A percentile compares a stretch with the other conserved stretches of the same genome.
Evolutionary conservation across 108 stramenopile genomes (phyloP).

Genomic region (Pinguiococcus pyrenoidosus): DNA sequence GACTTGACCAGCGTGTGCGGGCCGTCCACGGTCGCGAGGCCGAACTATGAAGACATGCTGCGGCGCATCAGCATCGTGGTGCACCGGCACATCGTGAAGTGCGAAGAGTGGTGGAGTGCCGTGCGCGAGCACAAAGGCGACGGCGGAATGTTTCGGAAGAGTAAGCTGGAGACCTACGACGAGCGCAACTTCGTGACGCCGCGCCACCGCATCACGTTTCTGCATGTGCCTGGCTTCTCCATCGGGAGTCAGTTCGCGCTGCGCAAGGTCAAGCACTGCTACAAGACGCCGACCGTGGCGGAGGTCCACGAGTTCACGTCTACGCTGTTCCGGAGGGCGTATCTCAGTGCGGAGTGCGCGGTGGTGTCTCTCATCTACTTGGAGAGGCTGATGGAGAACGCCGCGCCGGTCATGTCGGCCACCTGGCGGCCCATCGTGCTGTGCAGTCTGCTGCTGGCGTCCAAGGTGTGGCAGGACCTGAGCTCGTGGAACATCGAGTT

Average conservation of each 20-base stretch:
- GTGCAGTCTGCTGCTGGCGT: constrained; percentile 84
- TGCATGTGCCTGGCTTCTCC: neutral
- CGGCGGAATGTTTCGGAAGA: no score
- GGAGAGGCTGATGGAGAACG: constrained; percentile 68
- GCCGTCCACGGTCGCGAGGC: constrained; percentile 10
- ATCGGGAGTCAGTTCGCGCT: neutral
- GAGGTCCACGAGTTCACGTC: constrained; percentile 28
- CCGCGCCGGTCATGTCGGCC: constrained; percentile 69
- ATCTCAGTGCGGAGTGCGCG: constrained; percentile 87
- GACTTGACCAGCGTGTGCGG: constrained; percentile 2
- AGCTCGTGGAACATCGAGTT: constrained; percentile 96
- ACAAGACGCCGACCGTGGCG: constrained; percentile 10
- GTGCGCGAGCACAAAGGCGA: neutral
- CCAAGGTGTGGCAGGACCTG: constrained; percentile 98
- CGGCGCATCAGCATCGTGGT: constrained; percentile 6
- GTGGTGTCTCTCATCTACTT: constrained; percentile 93
- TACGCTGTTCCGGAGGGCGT: constrained; percentile 69
- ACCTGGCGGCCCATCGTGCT: constrained; percentile 94
- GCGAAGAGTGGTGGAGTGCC: neutral
- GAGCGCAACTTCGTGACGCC: neutral
- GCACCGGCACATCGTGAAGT: constrained; percentile 10
- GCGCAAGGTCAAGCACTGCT: neutral
- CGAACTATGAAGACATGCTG: constrained; percentile 13
- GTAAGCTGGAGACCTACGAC: no score
- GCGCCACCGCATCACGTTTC: neutral